phyloP scores from a whole-genome alignment of 805 yeast species.

The Candida nitratophila region DNA sequence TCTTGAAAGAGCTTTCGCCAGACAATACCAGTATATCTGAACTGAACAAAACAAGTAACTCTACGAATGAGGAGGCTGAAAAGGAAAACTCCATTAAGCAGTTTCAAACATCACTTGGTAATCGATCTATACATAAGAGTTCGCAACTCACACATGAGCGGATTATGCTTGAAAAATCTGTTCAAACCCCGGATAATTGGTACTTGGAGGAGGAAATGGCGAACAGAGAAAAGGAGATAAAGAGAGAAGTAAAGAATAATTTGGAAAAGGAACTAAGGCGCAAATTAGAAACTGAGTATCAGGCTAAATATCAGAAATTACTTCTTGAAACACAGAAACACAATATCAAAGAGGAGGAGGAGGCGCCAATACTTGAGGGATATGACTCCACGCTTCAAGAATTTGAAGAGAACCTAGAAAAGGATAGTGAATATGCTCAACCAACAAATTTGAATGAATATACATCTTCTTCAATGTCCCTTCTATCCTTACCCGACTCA shows the following conservation, averaged over 20 bases:
- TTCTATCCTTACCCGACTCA: conserved; percentile 2
- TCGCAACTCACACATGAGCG: no score
- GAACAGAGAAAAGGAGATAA: conserved; percentile 4
- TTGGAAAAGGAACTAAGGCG: conserved; percentile 8
- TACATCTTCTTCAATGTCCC: neutral
- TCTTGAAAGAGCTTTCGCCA: neutral
- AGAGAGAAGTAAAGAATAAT: conserved; percentile 5
- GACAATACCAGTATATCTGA: no score
- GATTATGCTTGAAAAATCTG: no score
- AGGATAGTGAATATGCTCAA: conserved; percentile 17
- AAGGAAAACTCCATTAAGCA: conserved; percentile 9
- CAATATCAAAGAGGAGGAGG: no score
- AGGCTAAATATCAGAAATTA: conserved; percentile 3
- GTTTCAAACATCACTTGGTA: no score
- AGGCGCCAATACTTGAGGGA: no score
- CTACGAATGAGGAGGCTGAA: no score
- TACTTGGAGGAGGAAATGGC: conserved; percentile 4
- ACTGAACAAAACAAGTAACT: no score
- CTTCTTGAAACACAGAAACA: neutral
- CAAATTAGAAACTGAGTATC: conserved; percentile 7
- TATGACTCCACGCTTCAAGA: neutral
- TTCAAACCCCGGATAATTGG: conserved; percentile 11
- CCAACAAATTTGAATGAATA: conserved; percentile 1
- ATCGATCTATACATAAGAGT: no score
- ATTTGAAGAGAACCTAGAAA: conserved; percentile 13